Evolutionary conservation across 1,284 basidiomycete genomes (phyloP), one percentile per base, ranked within the genome.

Genomic region (Sanghuangporus sanghuang): DNA sequence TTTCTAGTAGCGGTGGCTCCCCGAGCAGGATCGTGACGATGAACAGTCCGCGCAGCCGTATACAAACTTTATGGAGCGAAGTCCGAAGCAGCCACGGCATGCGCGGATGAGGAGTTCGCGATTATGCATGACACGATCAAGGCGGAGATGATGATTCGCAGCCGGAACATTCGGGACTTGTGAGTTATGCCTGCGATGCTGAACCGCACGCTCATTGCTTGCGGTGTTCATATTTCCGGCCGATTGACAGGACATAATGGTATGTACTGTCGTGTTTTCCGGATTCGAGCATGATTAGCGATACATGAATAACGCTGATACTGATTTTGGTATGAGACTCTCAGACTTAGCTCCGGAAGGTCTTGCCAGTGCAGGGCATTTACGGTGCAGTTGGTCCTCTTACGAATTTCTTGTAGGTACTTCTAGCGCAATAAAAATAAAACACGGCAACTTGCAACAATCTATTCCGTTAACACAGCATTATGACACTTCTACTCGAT

Each of bases 211-310:
- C 73, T 85, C 58, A 80, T 85, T 44, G 81, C 83, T 12, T 75
- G 80, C 49, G 82, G 83, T 56, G 83, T 83, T 16, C 87, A 89
- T 69, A 79, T 84, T 6, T 87, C 87, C 70, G 80, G 81, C 14
- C 86, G 87, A 69, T 86, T 86, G 69, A 85, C 85, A 3, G 85
- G 86, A 6, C 86, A 87, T 68, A 88, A 87, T 69, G 84, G 82
- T 83, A 63, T n/a, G 75, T 59, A 36, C 14, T 54, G 14, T 50
- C 11, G 21, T 61, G 46, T 40, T 53, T 38, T 23, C 23, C 23
- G 44, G 38, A 12, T 49, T 36, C 21, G 12, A 11, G 18, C n/a
- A 16, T 14, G 39, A 38, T 3, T 38, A 56, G 18, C 36, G 16
- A 40, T 32, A 3, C 27, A 5, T 32, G 27, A 5, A 32, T 32